Evolutionary conservation across 2,329 filamentous ascomycete species (phyloP).

Genomic region (Ophiognomonia clavigignenti-juglandacearum): DNA sequence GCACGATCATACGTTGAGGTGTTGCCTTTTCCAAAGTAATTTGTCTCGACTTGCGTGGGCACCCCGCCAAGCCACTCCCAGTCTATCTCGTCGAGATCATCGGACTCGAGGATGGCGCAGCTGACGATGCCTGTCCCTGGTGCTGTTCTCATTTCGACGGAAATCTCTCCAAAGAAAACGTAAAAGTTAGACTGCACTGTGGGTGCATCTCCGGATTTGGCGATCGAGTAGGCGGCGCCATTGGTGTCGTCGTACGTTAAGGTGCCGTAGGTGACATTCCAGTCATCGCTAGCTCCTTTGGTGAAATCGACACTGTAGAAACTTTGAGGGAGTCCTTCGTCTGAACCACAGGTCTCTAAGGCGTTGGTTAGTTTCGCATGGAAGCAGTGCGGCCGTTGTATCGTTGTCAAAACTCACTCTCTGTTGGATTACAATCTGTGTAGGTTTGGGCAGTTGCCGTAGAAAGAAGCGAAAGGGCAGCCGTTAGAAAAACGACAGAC

Average conservation of each 20-base stretch:
- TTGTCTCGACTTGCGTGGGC: slow-evolving; percentile 67
- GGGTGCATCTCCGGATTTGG: slow-evolving; percentile 47
- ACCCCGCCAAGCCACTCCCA: slow-evolving; percentile 77
- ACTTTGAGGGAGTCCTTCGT: slow-evolving; percentile 13
- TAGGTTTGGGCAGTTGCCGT: too few species aligned
- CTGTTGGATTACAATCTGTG: too few species aligned
- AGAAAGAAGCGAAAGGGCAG: too few species aligned
- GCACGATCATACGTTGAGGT: slow-evolving; percentile 61
- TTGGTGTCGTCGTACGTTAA: slow-evolving; percentile 21
- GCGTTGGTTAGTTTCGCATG: not conserved
- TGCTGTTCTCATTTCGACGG: slow-evolving; percentile 65
- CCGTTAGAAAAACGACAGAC: not conserved
- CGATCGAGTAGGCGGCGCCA: slow-evolving; percentile 48
- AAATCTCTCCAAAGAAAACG: slow-evolving; percentile 78
- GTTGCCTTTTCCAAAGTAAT: slow-evolving; percentile 75
- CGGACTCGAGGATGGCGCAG: slow-evolving; percentile 70
- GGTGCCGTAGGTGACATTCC: slow-evolving; percentile 21
- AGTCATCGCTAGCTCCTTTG: slow-evolving; percentile 47
- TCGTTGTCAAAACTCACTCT: too few species aligned
- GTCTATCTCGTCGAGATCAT: slow-evolving; percentile 77
- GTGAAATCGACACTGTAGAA: slow-evolving; percentile 54
- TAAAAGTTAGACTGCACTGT: slow-evolving; percentile 69
- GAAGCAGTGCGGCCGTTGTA: too few species aligned
- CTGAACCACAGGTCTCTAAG: slow-evolving; percentile 14
- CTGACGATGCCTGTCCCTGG: slow-evolving; percentile 72